A percentile compares a stretch with the other conserved stretches of the same genome.
Conservation (phyloP, 2,329 filamentous ascomycete genomes). For the Aspergillus pseudoglaucus region DNA sequence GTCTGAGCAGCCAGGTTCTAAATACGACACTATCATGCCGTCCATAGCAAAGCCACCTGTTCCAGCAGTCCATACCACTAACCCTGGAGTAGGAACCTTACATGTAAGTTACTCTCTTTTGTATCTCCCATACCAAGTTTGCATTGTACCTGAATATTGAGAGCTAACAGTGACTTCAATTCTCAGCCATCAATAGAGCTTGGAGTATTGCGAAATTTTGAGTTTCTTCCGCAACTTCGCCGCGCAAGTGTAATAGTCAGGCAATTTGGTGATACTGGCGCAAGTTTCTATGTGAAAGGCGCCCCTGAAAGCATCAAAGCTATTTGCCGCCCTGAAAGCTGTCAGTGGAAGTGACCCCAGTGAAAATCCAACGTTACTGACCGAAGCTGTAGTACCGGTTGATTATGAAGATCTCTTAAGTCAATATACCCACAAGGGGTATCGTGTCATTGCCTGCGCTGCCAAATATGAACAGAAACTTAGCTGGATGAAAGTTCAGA, state of each 20-base stretch:
- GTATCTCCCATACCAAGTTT: not conserved
- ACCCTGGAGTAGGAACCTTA: slow-evolving; percentile 7
- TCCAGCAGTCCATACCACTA: slow-evolving; percentile 37
- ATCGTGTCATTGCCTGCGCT: slow-evolving; percentile 91
- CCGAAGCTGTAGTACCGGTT: slow-evolving; percentile 56
- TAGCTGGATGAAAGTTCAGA: slow-evolving; percentile 90
- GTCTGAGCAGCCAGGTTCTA: slow-evolving; percentile 58
- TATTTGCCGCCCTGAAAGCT: slow-evolving; percentile 77
- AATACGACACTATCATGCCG: slow-evolving; percentile 67
- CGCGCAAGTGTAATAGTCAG: slow-evolving; percentile 89
- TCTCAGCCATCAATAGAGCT: slow-evolving; percentile 61
- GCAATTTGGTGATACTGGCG: slow-evolving; percentile 76
- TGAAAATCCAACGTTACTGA: slow-evolving; percentile 4
- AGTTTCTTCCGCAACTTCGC: slow-evolving; percentile 88
- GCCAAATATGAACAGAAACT: slow-evolving; percentile 81
- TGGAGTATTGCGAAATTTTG: slow-evolving; percentile 83
- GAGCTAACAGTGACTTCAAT: not conserved
- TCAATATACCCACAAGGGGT: slow-evolving; percentile 91
- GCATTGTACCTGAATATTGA: not conserved
- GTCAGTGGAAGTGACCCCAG: slow-evolving; percentile 42
- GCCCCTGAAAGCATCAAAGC: slow-evolving; percentile 94
- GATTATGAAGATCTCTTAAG: slow-evolving; percentile 87
- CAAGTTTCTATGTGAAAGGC: slow-evolving; percentile 88
- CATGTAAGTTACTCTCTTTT: slow-evolving; percentile 12
- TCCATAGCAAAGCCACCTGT: slow-evolving; percentile 78